Evolutionary conservation across 1,284 basidiomycete species (phyloP).

Genomic region (Gymnopus androsaceus): DNA sequence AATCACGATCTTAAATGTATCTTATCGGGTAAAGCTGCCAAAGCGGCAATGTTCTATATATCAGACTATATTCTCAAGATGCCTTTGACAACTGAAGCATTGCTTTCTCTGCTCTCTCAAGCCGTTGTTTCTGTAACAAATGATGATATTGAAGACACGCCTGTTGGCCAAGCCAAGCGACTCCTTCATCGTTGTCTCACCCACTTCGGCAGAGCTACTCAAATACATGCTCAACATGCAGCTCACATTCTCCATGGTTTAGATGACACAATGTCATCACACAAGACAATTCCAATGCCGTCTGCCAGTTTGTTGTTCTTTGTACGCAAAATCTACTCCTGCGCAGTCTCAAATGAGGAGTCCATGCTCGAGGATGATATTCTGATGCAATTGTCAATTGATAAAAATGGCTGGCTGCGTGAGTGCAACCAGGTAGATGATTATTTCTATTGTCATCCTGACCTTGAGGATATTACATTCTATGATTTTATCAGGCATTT

Average conservation of each 20-base stretch:
- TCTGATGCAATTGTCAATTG: neutral
- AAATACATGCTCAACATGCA: constrained; percentile 29
- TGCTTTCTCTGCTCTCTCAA: constrained; percentile 8
- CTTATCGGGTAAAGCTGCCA: constrained; percentile 28
- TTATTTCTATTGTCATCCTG: constrained; percentile 1
- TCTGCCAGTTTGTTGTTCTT: neutral
- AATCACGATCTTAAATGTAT: constrained; percentile 35
- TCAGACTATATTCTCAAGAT: constrained; percentile 35
- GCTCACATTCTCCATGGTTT: constrained; percentile 22
- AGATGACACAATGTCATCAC: constrained; percentile 10
- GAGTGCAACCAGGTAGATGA: constrained; percentile 4
- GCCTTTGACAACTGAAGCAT: constrained; percentile 22
- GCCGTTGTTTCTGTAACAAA: constrained; percentile 25
- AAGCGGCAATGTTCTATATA: constrained; percentile 32
- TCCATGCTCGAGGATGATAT: neutral
- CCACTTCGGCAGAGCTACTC: constrained; percentile 24
- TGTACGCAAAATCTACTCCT: neutral
- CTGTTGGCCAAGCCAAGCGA: constrained; percentile 19
- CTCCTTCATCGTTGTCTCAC: constrained; percentile 24
- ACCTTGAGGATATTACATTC: neutral
- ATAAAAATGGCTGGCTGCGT: neutral
- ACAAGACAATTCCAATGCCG: constrained; percentile 5
- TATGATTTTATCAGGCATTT: constrained; percentile 10
- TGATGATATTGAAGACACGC: constrained; percentile 14
- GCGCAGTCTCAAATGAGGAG: neutral